Evolutionary conservation across 306 rosid genomes (phyloP).

Genomic region (Fragaria iinumae): DNA sequence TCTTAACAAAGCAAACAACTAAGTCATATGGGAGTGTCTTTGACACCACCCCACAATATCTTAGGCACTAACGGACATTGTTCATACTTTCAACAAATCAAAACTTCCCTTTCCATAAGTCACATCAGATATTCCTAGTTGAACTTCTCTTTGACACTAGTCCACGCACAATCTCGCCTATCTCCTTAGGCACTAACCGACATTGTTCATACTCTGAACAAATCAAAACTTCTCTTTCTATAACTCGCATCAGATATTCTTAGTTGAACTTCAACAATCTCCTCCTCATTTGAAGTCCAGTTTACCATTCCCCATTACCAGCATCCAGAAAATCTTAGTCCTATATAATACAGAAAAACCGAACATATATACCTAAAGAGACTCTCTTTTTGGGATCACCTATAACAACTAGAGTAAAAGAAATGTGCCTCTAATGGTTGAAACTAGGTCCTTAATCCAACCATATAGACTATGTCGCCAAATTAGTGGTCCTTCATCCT

Average conservation of each 20-base stretch:
- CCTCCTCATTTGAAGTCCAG: neutral
- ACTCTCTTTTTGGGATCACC: neutral
- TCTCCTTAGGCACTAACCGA: neutral
- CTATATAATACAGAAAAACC: neutral
- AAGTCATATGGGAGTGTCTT: neutral
- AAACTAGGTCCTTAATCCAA: neutral
- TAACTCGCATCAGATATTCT: neutral
- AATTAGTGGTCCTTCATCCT: neutral
- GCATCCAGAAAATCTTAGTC: neutral
- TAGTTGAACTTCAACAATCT: neutral
- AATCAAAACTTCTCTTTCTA: neutral
- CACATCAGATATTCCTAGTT: neutral
- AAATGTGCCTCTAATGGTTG: neutral
- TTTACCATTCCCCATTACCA: neutral
- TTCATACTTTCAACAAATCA: neutral
- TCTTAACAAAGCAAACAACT: neutral
- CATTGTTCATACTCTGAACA: neutral
- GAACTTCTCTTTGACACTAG: neutral
- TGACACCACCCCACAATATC: neutral
- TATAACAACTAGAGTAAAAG: neutral
- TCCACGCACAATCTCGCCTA: neutral
- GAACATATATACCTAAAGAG: neutral
- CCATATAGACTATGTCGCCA: neutral
- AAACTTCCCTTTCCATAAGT: neutral
- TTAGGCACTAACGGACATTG: too few relatives aligned